Evolutionary conservation across 2,329 filamentous ascomycete genomes (phyloP), one percentile per base, ranked within the genome.

Genomic region (Albifimbria verrucaria): DNA sequence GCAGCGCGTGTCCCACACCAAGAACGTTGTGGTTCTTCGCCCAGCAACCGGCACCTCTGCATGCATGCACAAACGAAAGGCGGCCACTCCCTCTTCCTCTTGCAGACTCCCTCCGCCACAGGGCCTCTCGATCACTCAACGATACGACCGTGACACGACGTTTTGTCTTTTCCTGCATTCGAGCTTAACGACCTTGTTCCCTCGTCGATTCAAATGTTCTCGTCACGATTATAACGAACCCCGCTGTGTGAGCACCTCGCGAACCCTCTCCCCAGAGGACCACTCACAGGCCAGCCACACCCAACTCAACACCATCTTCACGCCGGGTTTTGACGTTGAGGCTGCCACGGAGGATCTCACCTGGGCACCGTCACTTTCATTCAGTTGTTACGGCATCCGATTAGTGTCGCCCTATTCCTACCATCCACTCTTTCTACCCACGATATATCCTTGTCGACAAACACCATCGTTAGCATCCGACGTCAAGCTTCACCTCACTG

Each of bases 221-320:
- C 57, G 61, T 59, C 60, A 64, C 62, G 58, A 65, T 62, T 61
- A 61, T 66, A 66, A 68, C 65, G 62, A 64, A 54, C 59, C 58
- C 64, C 58, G 63, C 57, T 52, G 53, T 54, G 61, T 62, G 22
- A 47, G 43, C 36, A 54, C 49, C 49, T 56, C 43, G 48, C 49
- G 60, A 58, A 65, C 60, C 57, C 57, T 58, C 50, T 17, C 12
- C 32, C 32, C 32, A 39, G 32, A 39, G 32, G 32, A 39, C 12
- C 32, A 39, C 18, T 39, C 32, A 39, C 32, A n/a, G 32, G 32
- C 15, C 32, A 39, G 32, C 32, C 18, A 39, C 32, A 39, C 32
- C 15, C 32, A 39, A 12, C 15, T 17, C 32, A 58, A 50, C 42
- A 44, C 32, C 18, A 12, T 39, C 32, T 39, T 4, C 18, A 39